These are phyloP conservation scores for Coemansia sp. DNA, from an alignment of 192 early-diverging fungal species.

Conservation along the genomic window DNA sequence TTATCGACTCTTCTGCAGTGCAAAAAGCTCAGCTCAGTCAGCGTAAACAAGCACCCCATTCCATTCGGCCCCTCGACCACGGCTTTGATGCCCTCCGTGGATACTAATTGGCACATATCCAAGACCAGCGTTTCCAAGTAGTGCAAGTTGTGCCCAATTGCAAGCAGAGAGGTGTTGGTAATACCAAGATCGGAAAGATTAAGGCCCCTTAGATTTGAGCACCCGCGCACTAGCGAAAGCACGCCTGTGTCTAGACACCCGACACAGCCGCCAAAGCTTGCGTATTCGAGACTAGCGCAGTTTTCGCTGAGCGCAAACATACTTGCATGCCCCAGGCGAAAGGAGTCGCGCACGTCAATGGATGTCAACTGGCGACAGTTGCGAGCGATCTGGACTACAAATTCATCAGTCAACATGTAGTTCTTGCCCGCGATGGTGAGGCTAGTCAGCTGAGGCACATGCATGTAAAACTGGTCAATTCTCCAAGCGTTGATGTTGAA, in stretches of 20 bases:
- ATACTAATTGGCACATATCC: slow-evolving; percentile 29
- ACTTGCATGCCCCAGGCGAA: slow-evolving; percentile 7
- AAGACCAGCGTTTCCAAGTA: slow-evolving; percentile 25
- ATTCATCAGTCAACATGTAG: slow-evolving; percentile 21
- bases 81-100: slow-evolving; percentile 22
- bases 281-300: slow-evolving; percentile 19
- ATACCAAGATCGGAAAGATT: slow-evolving; percentile 26
- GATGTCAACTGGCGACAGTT: slow-evolving; percentile 6
- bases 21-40: slow-evolving; percentile 24
- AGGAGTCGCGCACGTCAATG: slow-evolving; percentile 30
- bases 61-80: slow-evolving; percentile 21
- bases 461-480: slow-evolving; percentile 12
- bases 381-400: slow-evolving; percentile 21
- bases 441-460: slow-evolving; percentile 16
- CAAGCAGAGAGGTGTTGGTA: slow-evolving; percentile 13
- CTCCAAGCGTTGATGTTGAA: neutral
- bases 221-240: slow-evolving; percentile 23
- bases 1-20: slow-evolving; percentile 6
- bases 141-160: slow-evolving; percentile 26
- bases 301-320: slow-evolving; percentile 23
- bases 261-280: slow-evolving; percentile 28
- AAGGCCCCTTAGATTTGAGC: slow-evolving; percentile 11
- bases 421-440: slow-evolving; percentile 29
- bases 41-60: slow-evolving; percentile 37
- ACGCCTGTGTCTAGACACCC: slow-evolving; percentile 25